phyloP scores from a whole-genome alignment of 176 grass and related monocot species.

The Raddia guianensis region DNA sequence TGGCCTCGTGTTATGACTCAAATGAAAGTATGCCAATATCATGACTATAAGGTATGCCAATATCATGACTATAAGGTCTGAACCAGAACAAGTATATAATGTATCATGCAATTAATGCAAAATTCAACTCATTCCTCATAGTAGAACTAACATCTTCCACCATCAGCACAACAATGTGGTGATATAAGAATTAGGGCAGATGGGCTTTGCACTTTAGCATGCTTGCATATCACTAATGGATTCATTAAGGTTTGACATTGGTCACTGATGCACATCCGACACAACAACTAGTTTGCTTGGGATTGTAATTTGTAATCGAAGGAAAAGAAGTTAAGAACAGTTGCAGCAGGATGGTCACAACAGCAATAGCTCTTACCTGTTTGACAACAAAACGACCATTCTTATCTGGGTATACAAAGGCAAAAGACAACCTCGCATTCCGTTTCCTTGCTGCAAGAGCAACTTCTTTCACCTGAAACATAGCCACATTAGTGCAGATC shows the following conservation, averaged over 20 bases:
- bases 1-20: background rate
- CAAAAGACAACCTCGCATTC: conserved; percentile 90
- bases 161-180: background rate
- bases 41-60: background rate
- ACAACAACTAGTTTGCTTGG: background rate
- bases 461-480: conserved; percentile 93
- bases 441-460: conserved; percentile 88
- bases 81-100: background rate
- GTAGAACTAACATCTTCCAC: background rate
- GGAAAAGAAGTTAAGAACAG: background rate
- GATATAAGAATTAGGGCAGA: background rate
- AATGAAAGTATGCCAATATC: background rate
- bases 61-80: background rate
- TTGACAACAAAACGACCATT: conserved; percentile 89
- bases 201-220: background rate
- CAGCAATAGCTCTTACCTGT: conserved; percentile 44
- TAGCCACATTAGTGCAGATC: conserved; percentile 3
- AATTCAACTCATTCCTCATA: background rate
- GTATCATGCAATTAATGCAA: background rate
- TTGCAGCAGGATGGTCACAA: background rate
- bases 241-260: background rate
- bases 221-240: background rate
- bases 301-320: conserved; percentile 28
- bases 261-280: background rate
- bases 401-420: conserved; percentile 92